These are phyloP conservation scores for Chamaecrista fasciculata DNA, from an alignment of 306 rosid genomes.

Conservation along the genomic window DNA sequence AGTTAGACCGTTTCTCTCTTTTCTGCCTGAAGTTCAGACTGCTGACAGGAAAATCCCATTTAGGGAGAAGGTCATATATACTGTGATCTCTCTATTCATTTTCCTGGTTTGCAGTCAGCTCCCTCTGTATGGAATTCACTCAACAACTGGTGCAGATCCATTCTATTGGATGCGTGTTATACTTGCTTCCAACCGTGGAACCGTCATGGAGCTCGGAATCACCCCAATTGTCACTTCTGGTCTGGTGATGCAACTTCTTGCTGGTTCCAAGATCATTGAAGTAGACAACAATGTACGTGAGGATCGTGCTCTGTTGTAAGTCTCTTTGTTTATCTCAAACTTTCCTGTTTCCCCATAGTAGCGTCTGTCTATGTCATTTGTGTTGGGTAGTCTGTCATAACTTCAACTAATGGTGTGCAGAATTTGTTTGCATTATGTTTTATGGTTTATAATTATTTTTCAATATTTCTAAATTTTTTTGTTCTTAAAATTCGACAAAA, in stretches of 20 bases:
- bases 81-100: slow-evolving; percentile 81
- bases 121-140: slow-evolving; percentile 92
- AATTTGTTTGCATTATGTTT: not conserved
- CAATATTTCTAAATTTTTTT: not conserved
- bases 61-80: slow-evolving; percentile 92
- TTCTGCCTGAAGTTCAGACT: slow-evolving; percentile 89
- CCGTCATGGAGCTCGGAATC: slow-evolving; percentile 96
- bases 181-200: slow-evolving; percentile 91
- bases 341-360: not conserved
- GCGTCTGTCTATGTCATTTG: slow-evolving; percentile 10
- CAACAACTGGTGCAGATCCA: slow-evolving; percentile 94
- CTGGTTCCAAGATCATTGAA: slow-evolving; percentile 84
- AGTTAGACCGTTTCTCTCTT: slow-evolving; percentile 87
- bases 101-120: slow-evolving; percentile 94
- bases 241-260: slow-evolving; percentile 87
- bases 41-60: slow-evolving; percentile 89
- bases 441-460: not conserved
- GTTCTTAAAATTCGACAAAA: not conserved
- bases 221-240: slow-evolving; percentile 95
- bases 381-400: slow-evolving; percentile 11
- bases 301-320: slow-evolving; percentile 94
- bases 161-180: slow-evolving; percentile 97
- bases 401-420: not conserved
- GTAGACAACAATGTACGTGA: slow-evolving; percentile 95
- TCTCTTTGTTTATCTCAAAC: slow-evolving; percentile 6